phyloP scores from a whole-genome alignment of 1,284 basidiomycete genomes.

The Cronartium ribicola region DNA sequence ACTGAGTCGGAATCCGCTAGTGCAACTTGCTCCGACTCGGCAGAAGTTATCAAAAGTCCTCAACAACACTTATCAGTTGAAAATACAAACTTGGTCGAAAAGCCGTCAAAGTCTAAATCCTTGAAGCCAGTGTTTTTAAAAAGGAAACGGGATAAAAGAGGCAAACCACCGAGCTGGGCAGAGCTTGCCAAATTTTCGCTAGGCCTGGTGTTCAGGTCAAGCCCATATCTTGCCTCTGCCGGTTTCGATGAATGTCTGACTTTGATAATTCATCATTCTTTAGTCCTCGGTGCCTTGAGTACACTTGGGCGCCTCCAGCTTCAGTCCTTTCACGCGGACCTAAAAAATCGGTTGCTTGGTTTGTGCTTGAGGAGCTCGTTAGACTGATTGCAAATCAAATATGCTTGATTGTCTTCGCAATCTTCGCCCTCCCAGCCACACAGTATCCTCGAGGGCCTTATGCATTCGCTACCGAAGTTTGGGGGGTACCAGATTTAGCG shows the following conservation, averaged over 20 bases:
- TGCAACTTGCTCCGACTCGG: background rate
- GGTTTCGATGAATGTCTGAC: background rate
- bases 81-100: background rate
- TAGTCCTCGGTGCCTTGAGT: constrained; percentile 23
- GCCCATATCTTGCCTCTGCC: background rate
- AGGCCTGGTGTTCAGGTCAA: constrained; percentile 18
- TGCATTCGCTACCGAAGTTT: constrained; percentile 11
- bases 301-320: constrained; percentile 29
- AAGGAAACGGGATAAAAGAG: background rate
- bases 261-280: background rate
- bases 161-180: constrained; percentile 1
- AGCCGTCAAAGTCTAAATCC: background rate
- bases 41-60: background rate
- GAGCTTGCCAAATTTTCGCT: constrained; percentile 22
- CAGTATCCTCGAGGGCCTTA: constrained; percentile 13
- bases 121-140: background rate
- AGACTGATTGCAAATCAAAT: background rate
- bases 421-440: constrained; percentile 13
- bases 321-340: constrained; percentile 9
- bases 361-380: constrained; percentile 3
- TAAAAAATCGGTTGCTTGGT: constrained; percentile 15
- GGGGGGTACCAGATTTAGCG: constrained; percentile 10
- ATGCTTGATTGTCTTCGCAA: background rate
- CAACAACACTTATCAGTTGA: background rate
- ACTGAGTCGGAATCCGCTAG: constrained; percentile 22